Evolutionary conservation across 2,329 filamentous ascomycete genomes (phyloP), one percentile per base, ranked within the genome.

Genomic region (Alternaria novae-zelandiae): DNA sequence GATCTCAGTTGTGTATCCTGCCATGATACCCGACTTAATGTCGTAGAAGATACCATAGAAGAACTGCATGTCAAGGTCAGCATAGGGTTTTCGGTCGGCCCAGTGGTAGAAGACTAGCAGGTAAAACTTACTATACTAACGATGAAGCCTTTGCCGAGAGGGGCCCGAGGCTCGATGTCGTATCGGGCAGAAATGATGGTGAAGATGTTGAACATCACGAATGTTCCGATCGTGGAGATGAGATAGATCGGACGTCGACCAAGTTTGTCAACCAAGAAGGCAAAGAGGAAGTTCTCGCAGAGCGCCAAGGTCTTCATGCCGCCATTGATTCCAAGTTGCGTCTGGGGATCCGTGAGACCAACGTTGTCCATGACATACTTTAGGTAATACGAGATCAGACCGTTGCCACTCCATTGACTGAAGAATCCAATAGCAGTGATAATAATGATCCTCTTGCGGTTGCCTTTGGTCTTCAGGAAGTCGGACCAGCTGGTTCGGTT

Each of bases 221-320:
- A 66, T 79, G 84, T 85, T 26, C 82, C 82, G 8, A 70, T 69
- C 11, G 79, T 80, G 7, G 81, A 80, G 25, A 78, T 65, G 6
- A 85, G 70, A 71, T 82, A 85, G 2, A 85, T 78, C 20, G 76
- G 76, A 6, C 83, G 78, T 5, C 84, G 80, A 15, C 83, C 82
- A 13, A 46, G 46, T 72, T 76, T 68, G 83, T 82, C 43, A 79
- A 80, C 36, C 77, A 76, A 53, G 80, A 79, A 57, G 7, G 68
- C 60, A 25, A 63, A 64, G 13, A 63, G 30, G 56, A 80, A 80
- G 60, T 46, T 81, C 72, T 59, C 80, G 61, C 67, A 64, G 5
- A 36, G 81, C 53, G 81, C 82, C 71, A 80, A 78, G 50, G 83
- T 77, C 36, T 83, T 77, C 13, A 83, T 73, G 32, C 70, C 73